Percentiles rank a stretch among this genome's conserved stretches.
These are phyloP conservation scores for Trypanosoma rangeli DNA, from an alignment of 208 protist genomes.

Conservation along the genomic window DNA sequence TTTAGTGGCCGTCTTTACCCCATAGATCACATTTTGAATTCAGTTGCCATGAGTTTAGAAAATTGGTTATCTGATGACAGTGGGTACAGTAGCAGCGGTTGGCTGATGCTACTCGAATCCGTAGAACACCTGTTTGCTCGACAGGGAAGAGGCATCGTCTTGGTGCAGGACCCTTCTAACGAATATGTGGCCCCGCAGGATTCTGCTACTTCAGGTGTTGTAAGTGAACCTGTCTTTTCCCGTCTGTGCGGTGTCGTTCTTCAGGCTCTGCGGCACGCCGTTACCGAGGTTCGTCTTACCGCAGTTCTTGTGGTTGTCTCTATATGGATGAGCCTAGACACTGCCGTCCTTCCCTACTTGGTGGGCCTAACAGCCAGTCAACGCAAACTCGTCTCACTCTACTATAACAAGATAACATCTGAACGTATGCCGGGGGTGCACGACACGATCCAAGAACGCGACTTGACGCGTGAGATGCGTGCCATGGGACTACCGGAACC, in stretches of 20 bases:
- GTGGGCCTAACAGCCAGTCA: slow-evolving; percentile 39
- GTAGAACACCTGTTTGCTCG: slow-evolving; percentile 46
- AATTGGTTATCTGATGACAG: slow-evolving; percentile 38
- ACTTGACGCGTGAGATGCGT: slow-evolving; percentile 38
- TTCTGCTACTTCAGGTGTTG: background rate
- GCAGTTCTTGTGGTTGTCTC: slow-evolving; percentile 27
- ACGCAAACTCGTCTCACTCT: slow-evolving; percentile 56
- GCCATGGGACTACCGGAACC: slow-evolving; percentile 22
- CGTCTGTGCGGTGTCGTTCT: slow-evolving; percentile 38
- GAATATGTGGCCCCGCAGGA: background rate
- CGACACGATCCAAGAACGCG: slow-evolving; percentile 4
- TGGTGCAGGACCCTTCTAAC: slow-evolving; percentile 1
- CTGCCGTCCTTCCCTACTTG: slow-evolving; percentile 43
- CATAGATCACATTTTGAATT: slow-evolving; percentile 42
- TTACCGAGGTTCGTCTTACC: slow-evolving; percentile 43
- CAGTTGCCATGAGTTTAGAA: slow-evolving; percentile 43
- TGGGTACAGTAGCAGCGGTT: slow-evolving; percentile 44
- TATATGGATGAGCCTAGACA: slow-evolving; percentile 45
- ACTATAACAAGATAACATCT: slow-evolving; percentile 33
- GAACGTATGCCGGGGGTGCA: slow-evolving; percentile 2
- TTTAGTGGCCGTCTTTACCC: slow-evolving; percentile 22
- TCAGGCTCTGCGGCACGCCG: slow-evolving; percentile 38
- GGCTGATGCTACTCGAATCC: slow-evolving; percentile 52
- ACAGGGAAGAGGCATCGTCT: slow-evolving; percentile 7
- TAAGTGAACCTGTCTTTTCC: slow-evolving; percentile 39